Evolutionary conservation across 106 monocot species (phyloP), one percentile per base, ranked within the genome.

Genomic region (Allium fistulosum): DNA sequence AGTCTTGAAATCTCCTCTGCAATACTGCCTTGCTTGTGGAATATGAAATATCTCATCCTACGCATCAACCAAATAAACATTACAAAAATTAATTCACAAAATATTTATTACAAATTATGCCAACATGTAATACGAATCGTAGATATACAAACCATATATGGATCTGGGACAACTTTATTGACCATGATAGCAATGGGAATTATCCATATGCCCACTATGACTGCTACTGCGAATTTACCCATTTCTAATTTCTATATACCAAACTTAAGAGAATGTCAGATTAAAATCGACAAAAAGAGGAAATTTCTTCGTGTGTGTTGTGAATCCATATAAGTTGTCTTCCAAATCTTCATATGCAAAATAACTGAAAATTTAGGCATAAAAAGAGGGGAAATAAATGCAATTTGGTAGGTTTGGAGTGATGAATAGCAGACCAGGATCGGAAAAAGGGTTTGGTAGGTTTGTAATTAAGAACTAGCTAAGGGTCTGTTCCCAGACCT

Each of bases 11-110:
- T 93, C 78, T 26, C 97, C 90, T 26, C 63, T 37, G 74, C 97
- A 99, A 76, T 99, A 93, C 26, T 67, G 59, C 67, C 90, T 88
- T 28, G 83, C 92, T 70, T 99, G 90, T 51, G 90, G 97, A 26
- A 99, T 65, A 73, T 93, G 92, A 64, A 99, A 99, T 75, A 93
- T 87, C 80, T 99, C 97, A 59, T 99, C 97, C 97, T 99, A 80
- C 73, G 49, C 55, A 37, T 2, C 37, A 37, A 37, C 37, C 37
- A 46, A 48, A 9, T 6, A 22, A 13, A 71, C 11, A 49, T 56
- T 4, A 15, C 7, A 22, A 11, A 46, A 7, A 7, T 65, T 60
- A 51, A 48, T 37, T 37, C 37, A 37, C 37, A 37, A 5, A 2
- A 37, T 37, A 37, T 37, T 37, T 37, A 37, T 2, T 37, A 37